Base-by-base conservation (phyloP, 495 filamentous ascomycete species). In the Parathielavia hyrcaniae region DNA sequence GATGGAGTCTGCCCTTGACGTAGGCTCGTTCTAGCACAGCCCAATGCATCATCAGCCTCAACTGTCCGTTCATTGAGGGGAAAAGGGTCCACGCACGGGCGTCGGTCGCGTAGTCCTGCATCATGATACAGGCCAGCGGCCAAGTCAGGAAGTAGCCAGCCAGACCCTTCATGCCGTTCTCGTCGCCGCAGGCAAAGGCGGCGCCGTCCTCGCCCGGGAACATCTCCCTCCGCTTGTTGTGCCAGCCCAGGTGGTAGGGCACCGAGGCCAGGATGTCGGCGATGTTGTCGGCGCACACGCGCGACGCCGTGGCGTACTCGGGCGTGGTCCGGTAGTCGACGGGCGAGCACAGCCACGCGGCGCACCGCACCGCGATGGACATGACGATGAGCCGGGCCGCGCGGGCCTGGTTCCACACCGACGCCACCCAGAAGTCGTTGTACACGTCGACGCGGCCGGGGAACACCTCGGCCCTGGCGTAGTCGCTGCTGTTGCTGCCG, bases 191-290 rank as follows among this genome's bases (percentile, higher is more conserved):
- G 19, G 56, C 64, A 61, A 77, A 79, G 11, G 41, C 59, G 6
- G 59, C 60, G n/a, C 58, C 4, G 4, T 61, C 61, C 17, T 55
- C n/a, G 22, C 35, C 17, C 14, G 58, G 45, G 14, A 71, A 51
- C n/a, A 66, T 10, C 5, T 67, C 54, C 22, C 44, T 64, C 40
- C 64, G 58, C 43, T 62, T 55, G 10, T 58, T 62, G 40, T 73
- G 71, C 76, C 78, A 79, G 20, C 79, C 77, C 1, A 83, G 69
- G 59, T 77, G 72, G 55, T 75, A 83, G 34, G 79, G 79, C 54
- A 81, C 72, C 13, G 69, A 73, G 8, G 79, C 77, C 49, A 81
- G 62, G 14, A 83, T 69, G 54, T 81, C 79, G 0, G 71, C 65
- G 51, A 81, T 76, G 22, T 67, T 71, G 14, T 78, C 74, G 14